These are phyloP conservation scores for Xylona heveae DNA, from an alignment of 495 filamentous ascomycete genomes.

Conservation along the genomic window DNA sequence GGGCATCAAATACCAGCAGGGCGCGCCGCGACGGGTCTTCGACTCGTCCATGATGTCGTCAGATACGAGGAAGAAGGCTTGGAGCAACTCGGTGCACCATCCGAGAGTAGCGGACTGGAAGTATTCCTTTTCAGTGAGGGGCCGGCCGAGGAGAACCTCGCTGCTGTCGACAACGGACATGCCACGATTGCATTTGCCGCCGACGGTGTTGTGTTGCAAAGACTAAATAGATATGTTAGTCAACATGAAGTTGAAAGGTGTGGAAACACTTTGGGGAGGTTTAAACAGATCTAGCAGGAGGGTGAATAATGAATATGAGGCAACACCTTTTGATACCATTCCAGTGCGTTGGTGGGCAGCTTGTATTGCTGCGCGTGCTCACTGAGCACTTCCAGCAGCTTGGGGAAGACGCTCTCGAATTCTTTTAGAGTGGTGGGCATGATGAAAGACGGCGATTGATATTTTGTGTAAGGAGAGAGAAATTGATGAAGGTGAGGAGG, in stretches of 20 bases:
- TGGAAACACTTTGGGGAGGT: not conserved
- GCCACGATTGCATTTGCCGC: slow-evolving; percentile 96
- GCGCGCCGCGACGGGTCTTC: slow-evolving; percentile 77
- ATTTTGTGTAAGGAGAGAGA: too few relatives aligned
- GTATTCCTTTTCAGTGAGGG: slow-evolving; percentile 60
- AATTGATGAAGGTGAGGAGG: too few relatives aligned
- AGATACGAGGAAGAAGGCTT: slow-evolving; percentile 96
- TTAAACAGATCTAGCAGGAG: not conserved
- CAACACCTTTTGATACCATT: slow-evolving; percentile 68
- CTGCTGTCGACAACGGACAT: slow-evolving; percentile 91
- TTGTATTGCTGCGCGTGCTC: slow-evolving; percentile 58
- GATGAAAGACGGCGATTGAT: too few relatives aligned
- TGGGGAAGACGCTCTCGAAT: slow-evolving; percentile 77
- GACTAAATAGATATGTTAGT: slow-evolving; percentile 24
- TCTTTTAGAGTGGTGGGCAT: slow-evolving; percentile 46
- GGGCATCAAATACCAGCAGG: slow-evolving; percentile 85
- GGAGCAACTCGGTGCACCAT: slow-evolving; percentile 93
- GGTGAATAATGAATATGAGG: slow-evolving; percentile 3
- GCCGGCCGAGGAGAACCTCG: slow-evolving; percentile 49
- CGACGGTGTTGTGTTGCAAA: slow-evolving; percentile 65
- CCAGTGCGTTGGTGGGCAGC: slow-evolving; percentile 56
- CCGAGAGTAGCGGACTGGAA: slow-evolving; percentile 68
- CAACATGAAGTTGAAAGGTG: slow-evolving; percentile 5
- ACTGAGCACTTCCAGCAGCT: slow-evolving; percentile 54
- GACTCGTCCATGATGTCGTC: slow-evolving; percentile 97